Evolutionary conservation across 2,329 filamentous ascomycete species (phyloP).

Genomic region (Fusarium sp.): DNA sequence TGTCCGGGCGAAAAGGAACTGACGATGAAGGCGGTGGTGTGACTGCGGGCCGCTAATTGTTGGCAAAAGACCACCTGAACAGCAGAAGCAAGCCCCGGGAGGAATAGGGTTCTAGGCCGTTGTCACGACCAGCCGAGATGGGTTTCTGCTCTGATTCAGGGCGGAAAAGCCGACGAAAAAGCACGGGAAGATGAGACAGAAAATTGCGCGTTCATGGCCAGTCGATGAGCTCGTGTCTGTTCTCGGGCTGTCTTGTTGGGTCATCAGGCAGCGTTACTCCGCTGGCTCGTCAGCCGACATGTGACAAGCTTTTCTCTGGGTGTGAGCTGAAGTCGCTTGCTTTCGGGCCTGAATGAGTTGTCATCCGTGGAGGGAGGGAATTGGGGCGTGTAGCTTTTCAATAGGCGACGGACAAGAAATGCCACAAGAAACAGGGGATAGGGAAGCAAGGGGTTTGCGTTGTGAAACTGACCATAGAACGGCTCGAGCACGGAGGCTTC

Average conservation of each 20-base stretch:
- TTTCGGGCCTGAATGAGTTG: neutral
- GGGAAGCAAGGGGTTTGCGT: neutral
- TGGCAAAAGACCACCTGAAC: neutral
- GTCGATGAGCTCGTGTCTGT: slow-evolving; percentile 13
- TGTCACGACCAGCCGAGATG: neutral
- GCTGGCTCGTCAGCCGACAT: neutral
- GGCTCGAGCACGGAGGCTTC: slow-evolving; percentile 11
- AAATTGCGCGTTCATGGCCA: neutral
- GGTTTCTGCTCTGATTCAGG: neutral
- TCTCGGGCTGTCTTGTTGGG: slow-evolving; percentile 13
- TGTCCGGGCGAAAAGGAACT: neutral
- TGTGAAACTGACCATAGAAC: neutral
- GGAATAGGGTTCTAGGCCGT: neutral
- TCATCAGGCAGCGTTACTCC: slow-evolving; percentile 1
- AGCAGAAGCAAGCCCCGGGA: slow-evolving; percentile 1
- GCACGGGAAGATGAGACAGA: neutral
- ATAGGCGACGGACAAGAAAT: slow-evolving; percentile 1
- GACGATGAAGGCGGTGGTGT: neutral
- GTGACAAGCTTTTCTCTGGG: neutral
- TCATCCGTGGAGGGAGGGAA: neutral
- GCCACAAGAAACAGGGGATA: neutral
- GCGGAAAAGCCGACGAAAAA: neutral
- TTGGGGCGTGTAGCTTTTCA: neutral
- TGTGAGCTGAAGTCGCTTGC: neutral
- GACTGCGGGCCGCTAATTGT: neutral